These are phyloP conservation scores for Arabis alpina DNA, from an alignment of 345 rosid genomes.

Conservation along the genomic window DNA sequence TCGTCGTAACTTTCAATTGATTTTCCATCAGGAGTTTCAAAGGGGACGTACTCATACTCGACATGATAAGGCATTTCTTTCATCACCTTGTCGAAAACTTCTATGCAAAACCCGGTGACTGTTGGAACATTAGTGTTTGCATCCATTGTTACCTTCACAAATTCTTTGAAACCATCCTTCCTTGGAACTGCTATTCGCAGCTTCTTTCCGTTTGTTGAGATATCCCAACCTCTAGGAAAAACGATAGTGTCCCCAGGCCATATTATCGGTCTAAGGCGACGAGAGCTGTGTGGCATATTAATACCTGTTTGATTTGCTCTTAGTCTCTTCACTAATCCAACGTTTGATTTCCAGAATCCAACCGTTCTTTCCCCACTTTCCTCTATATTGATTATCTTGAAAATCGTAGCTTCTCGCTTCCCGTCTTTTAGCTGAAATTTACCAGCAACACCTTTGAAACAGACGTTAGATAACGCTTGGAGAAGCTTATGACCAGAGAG, in stretches of 20 bases:
- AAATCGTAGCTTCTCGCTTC: slow-evolving; percentile 40
- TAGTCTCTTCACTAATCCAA: slow-evolving; percentile 39
- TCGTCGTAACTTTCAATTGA: slow-evolving; percentile 45
- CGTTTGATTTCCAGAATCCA: slow-evolving; percentile 56
- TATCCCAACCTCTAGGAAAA: slow-evolving; percentile 55
- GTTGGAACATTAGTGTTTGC: slow-evolving; percentile 11
- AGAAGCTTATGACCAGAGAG: slow-evolving; percentile 49
- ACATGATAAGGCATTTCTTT: slow-evolving; percentile 53
- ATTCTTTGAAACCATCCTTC: slow-evolving; percentile 46
- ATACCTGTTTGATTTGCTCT: neutral
- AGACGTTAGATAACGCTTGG: slow-evolving; percentile 38
- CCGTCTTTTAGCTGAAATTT: slow-evolving; percentile 47
- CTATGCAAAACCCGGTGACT: slow-evolving; percentile 50
- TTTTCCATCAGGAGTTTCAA: slow-evolving; percentile 36
- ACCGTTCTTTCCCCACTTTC: slow-evolving; percentile 44
- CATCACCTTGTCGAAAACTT: slow-evolving; percentile 50
- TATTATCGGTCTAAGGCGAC: slow-evolving; percentile 33
- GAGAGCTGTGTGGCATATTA: neutral
- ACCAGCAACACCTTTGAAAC: slow-evolving; percentile 54
- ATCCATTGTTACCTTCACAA: slow-evolving; percentile 48
- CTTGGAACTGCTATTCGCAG: slow-evolving; percentile 56
- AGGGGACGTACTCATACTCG: slow-evolving; percentile 47
- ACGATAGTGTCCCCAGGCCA: slow-evolving; percentile 38
- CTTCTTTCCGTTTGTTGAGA: slow-evolving; percentile 50
- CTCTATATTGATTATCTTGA: slow-evolving; percentile 55